Percentiles rank a stretch among this genome's conserved stretches.
These are phyloP conservation scores for Diaporthe australafricana DNA, from an alignment of 2,329 filamentous ascomycete species.

Conservation along the genomic window DNA sequence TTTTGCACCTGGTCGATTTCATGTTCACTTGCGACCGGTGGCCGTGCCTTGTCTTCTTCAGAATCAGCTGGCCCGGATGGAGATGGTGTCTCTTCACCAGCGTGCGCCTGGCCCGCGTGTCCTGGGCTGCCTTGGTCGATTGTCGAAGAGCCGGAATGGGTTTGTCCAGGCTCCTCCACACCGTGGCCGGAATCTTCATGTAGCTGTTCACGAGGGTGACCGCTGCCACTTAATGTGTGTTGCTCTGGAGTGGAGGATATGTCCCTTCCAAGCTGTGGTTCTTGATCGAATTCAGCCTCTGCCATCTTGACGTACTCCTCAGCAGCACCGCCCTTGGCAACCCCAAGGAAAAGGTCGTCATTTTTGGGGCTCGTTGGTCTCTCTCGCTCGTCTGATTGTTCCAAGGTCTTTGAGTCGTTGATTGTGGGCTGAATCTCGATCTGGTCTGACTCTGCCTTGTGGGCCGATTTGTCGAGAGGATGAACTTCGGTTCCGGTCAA, in stretches of 20 bases:
- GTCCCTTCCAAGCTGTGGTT: background rate
- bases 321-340: conserved; percentile 28
- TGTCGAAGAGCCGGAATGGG: background rate
- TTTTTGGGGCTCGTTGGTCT: background rate
- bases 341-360: background rate
- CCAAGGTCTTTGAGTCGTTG: background rate
- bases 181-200: background rate
- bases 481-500: background rate
- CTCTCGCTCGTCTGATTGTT: background rate
- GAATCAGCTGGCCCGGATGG: background rate
- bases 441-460: background rate
- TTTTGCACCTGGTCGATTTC: background rate
- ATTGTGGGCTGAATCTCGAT: background rate
- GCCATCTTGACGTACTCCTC: conserved; percentile 33
- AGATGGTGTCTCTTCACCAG: background rate
- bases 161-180: background rate
- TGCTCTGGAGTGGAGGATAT: background rate
- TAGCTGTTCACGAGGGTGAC: background rate
- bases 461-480: background rate
- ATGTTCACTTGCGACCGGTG: background rate
- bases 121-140: background rate
- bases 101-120: background rate
- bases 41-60: background rate
- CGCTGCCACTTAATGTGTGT: background rate
- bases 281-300: background rate